These are phyloP conservation scores for Triglochin maritima DNA, from an alignment of 106 monocot genomes.

Conservation along the genomic window DNA sequence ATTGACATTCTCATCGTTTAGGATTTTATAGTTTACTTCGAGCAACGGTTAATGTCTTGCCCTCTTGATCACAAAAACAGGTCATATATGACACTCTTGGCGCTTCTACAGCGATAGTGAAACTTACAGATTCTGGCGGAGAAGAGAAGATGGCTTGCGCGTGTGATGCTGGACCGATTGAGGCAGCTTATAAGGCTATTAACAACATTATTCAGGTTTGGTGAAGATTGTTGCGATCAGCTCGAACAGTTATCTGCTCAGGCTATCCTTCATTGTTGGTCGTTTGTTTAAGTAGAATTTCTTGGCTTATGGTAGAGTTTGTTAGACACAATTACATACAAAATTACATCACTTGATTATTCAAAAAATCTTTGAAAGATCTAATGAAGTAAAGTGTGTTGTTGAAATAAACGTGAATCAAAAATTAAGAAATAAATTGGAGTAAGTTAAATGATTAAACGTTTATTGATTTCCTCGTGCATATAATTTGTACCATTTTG, in stretches of 20 bases:
- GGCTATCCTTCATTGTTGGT: neutral
- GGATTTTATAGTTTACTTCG: neutral
- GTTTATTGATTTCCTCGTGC: too few relatives aligned
- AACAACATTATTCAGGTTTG: conserved; percentile 76
- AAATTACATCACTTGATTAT: too few relatives aligned
- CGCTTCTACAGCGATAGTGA: conserved; percentile 79
- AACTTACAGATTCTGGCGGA: conserved; percentile 49
- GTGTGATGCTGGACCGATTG: conserved; percentile 72
- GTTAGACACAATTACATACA: too few relatives aligned
- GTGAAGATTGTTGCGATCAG: neutral
- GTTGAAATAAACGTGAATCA: too few relatives aligned
- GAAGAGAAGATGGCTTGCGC: conserved; percentile 65
- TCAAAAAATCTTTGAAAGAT: too few relatives aligned
- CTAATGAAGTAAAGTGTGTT: too few relatives aligned
- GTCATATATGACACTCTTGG: conserved; percentile 81
- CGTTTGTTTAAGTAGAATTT: too few relatives aligned
- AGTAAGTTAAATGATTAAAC: too few relatives aligned
- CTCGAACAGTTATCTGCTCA: neutral
- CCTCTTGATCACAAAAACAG: conserved; percentile 9
- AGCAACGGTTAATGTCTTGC: neutral
- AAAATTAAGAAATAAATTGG: too few relatives aligned
- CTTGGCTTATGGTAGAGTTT: too few relatives aligned
- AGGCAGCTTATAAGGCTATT: conserved; percentile 89
- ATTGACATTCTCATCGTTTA: neutral
- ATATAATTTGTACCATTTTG: too few relatives aligned